Base-by-base conservation (phyloP, 768 basidiomycete genomes). In the Mycena filopes region DNA sequence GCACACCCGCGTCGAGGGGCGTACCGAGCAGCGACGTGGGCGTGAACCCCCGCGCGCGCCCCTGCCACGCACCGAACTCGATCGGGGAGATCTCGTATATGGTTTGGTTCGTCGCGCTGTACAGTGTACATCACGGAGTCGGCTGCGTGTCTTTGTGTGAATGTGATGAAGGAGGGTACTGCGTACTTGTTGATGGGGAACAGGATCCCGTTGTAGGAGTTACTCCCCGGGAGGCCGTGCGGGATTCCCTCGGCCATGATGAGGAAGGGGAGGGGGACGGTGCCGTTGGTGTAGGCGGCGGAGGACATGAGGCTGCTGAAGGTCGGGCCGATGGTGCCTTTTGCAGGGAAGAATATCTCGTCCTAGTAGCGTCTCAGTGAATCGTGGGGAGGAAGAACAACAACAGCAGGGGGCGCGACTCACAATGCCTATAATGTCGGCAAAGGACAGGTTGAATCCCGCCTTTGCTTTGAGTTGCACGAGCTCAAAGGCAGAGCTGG, bases 191-290 rank as follows among this genome's bases (percentile, higher is more conserved):
- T 59, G 57, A 59, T 29, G 16, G 57, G 57, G 11, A 59, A 59
- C 25, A 59, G 31, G 20, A 59, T 59, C 41, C 57, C 57, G 46
- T 59, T 26, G 47, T 48, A 59, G 57, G 57, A 59, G 57, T 18
- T 49, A 23, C 57, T 59, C 49, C 57, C 57, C 0, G 57, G 43
- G 11, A 59, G 47, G 28, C 57, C 57, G 26, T 38, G 46, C 47
- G 57, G 57, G 18, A 59, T 59, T 28, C 57, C 57, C 41, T 59
- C 57, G 8, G 57, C 57, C 57, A 49, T 49, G 26, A 59, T 59
- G 57, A 59, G 57, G 57, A 59, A 49, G 18, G 57, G 57, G 57
- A 59, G 57, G 8, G 57, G 57, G 36, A 59, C 57, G 26, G 57
- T 49, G 23, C 57, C 47, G 57, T 41, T 59, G 36, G 47, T 49